Evolutionary conservation across 495 filamentous ascomycete genomes (phyloP), one percentile per base, ranked within the genome.

Genomic region (Hypomontagnella monticulosa): DNA sequence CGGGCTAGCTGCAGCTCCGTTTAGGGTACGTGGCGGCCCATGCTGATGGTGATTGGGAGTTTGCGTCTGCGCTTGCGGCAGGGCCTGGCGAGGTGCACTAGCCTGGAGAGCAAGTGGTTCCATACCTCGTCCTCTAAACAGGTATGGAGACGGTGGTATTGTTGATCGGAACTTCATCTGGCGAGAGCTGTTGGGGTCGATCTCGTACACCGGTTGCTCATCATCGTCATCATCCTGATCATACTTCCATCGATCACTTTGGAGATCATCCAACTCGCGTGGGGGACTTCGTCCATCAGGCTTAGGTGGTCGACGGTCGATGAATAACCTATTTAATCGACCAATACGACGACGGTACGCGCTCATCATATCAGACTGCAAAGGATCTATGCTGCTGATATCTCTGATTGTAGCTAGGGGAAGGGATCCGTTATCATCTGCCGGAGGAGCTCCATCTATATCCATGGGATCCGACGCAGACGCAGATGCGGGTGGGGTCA

Each of bases 401-500:
- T 70, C 78, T 19, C 71, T 72, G 78, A 66, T n/a, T n/a, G n/a
- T n/a, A 76, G 64, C 54, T 68, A 58, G 15, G 60, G 37, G 61
- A 71, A 70, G 33, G 18, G 58, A 53, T 23, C 36, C 43, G 15
- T 48, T 18, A 4, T n/a, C 27, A 3, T 67, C 48, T 20, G 16
- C 54, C 12, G 33, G 47, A 18, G 34, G 42, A 15, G 70, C 47
- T 75, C 79, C 65, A 15, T 63, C 54, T 84, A 37, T 76, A 41
- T 82, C 79, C 62, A 81, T 48, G 51, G 86, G 84, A 56, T 85
- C 88, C 8, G 88, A 90, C 40, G 89, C 87, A 52, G 88, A 90
- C 40, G 89, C 87, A 52, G 88, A 86, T 32, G 91, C 88, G 53
- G 93, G 93, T 11, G 93, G 93, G 18, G 93, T 96, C 69, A 93